phyloP scores from a whole-genome alignment of 2,329 filamentous ascomycete species.

The Rutstroemia sp. region DNA sequence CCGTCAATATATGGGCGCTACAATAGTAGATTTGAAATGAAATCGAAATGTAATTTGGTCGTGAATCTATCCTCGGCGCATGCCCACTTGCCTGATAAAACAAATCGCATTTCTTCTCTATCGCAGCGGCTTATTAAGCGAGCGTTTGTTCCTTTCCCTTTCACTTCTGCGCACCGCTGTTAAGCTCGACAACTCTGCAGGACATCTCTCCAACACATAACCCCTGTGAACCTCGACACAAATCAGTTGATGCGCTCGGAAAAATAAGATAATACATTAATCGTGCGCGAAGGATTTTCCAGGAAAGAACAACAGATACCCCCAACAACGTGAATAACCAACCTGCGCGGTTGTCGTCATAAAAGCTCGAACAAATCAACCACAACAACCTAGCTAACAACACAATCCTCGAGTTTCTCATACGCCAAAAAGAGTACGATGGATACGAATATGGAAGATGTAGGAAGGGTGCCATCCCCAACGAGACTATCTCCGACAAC shows the following conservation, averaged over 20 bases:
- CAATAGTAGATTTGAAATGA: not conserved
- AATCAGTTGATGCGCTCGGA: slow-evolving; percentile 3
- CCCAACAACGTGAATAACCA: slow-evolving; percentile 1
- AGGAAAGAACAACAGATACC: slow-evolving; percentile 4
- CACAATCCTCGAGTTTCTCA: slow-evolving; percentile 5
- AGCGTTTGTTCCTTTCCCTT: slow-evolving; percentile 7
- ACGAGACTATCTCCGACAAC: slow-evolving; percentile 67
- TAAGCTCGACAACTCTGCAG: slow-evolving; percentile 2
- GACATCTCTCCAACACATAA: slow-evolving; percentile 3
- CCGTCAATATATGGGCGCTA: not conserved
- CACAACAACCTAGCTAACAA: slow-evolving; percentile 13
- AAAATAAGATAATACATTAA: slow-evolving; percentile 6
- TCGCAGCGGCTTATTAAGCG: slow-evolving; percentile 7
- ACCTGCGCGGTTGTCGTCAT: slow-evolving; percentile 19
- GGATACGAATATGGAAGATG: slow-evolving; percentile 99
- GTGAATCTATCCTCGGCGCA: not conserved
- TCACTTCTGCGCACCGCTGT: slow-evolving; percentile 9
- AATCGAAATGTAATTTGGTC: too few species aligned
- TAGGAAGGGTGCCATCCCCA: slow-evolving; percentile 73
- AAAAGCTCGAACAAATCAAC: slow-evolving; percentile 21
- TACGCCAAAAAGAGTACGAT: slow-evolving; percentile 39
- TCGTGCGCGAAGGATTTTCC: slow-evolving; percentile 4
- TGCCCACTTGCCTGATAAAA: slow-evolving; percentile 7
- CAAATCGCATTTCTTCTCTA: not conserved
- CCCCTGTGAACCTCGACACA: not conserved